A percentile compares a stretch with the other conserved stretches of the same genome.
These are phyloP conservation scores for Cinnamomum micranthum DNA, from an alignment of 164 flowering plant genomes.

Conservation along the genomic window DNA sequence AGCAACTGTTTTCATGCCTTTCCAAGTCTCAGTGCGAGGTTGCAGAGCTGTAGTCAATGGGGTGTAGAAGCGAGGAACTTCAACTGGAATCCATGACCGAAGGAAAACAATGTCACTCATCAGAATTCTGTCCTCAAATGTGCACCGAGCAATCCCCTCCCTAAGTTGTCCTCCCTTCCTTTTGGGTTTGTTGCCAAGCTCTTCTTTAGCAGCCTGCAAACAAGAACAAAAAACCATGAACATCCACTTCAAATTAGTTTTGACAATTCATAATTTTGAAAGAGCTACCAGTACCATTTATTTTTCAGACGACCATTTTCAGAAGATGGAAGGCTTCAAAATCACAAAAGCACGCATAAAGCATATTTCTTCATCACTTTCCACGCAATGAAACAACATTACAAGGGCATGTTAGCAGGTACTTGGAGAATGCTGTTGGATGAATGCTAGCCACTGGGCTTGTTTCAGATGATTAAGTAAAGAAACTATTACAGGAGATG, in stretches of 20 bases:
- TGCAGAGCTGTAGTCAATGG: conserved; percentile 88
- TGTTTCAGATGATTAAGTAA: no score
- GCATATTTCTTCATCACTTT: no score
- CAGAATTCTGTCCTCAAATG: conserved; percentile 87
- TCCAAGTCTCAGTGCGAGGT: conserved; percentile 71
- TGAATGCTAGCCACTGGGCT: no score
- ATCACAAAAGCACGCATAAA: no score
- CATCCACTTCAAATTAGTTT: neutral
- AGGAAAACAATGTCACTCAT: conserved; percentile 94
- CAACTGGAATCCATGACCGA: conserved; percentile 85
- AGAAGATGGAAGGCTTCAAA: neutral
- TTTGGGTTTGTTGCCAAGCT: conserved; percentile 59
- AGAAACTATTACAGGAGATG: no score
- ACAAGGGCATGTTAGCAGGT: no score
- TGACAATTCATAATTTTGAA: neutral
- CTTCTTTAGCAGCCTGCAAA: conserved; percentile 84
- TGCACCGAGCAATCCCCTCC: conserved; percentile 96
- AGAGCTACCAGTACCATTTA: neutral
- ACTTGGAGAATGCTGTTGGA: no score
- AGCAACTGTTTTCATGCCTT: conserved; percentile 86
- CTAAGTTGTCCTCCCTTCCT: conserved; percentile 54
- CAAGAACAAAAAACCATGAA: neutral
- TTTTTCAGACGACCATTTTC: neutral
- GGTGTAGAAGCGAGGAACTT: conserved; percentile 72
- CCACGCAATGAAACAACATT: no score